phyloP scores from a whole-genome alignment of 768 basidiomycete species.

The Phylloporus sp. region DNA sequence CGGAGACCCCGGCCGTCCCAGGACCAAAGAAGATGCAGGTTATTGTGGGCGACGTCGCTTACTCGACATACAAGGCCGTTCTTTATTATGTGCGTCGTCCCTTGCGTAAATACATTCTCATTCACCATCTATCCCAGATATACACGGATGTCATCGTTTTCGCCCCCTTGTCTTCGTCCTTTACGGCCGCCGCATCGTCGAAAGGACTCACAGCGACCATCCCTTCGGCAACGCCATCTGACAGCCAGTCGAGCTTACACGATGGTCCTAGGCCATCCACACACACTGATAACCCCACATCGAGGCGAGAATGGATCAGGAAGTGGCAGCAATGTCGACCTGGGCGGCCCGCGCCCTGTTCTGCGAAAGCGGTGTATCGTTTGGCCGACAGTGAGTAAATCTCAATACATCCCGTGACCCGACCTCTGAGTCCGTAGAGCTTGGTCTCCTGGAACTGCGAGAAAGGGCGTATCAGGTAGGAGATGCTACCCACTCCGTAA shows the following conservation, averaged over 20 bases:
- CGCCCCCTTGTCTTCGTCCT: slow-evolving; percentile 76
- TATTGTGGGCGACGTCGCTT: slow-evolving; percentile 53
- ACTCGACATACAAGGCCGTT: slow-evolving; percentile 58
- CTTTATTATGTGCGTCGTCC: slow-evolving; percentile 66
- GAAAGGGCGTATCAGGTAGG: slow-evolving; percentile 58
- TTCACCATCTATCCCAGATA: slow-evolving; percentile 41
- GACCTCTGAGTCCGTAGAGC: slow-evolving; percentile 38
- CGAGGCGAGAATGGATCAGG: slow-evolving; percentile 65
- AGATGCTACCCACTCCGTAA: neutral
- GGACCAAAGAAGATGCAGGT: slow-evolving; percentile 53
- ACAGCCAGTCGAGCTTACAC: slow-evolving; percentile 32
- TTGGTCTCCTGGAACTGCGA: slow-evolving; percentile 68
- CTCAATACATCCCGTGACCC: neutral
- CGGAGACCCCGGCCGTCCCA: slow-evolving; percentile 11
- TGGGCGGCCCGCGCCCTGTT: slow-evolving; percentile 64
- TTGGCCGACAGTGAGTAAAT: slow-evolving; percentile 71
- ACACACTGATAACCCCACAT: slow-evolving; percentile 26
- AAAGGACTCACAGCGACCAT: slow-evolving; percentile 7
- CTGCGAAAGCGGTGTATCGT: slow-evolving; percentile 79
- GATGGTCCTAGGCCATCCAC: slow-evolving; percentile 15
- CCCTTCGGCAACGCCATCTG: slow-evolving; percentile 27
- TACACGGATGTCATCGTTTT: slow-evolving; percentile 85
- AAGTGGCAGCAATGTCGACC: slow-evolving; percentile 62
- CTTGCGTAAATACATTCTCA: neutral
- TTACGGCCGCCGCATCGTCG: slow-evolving; percentile 30